Percentiles rank a stretch among this genome's conserved stretches.
Evolutionary conservation across 345 rosid genomes (phyloP).

Genomic region (Moricandia moricandioides): DNA sequence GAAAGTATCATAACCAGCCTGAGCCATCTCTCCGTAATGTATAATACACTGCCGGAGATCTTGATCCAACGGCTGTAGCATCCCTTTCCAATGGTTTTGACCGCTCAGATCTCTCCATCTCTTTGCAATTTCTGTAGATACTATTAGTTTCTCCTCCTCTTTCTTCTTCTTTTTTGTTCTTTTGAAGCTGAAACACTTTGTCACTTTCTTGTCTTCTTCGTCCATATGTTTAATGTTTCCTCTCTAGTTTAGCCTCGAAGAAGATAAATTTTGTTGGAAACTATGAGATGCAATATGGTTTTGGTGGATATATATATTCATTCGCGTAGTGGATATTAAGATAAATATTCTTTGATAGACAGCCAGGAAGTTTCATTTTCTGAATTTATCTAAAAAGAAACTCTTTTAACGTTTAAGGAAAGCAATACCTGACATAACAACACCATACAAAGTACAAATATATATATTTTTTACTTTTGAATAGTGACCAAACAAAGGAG

Average conservation of each 20-base stretch:
- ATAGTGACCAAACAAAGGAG: neutral
- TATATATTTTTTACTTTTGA: neutral
- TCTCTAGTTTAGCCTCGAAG: neutral
- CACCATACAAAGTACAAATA: too few species aligned
- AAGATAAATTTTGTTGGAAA: constrained; percentile 3
- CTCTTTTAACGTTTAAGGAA: constrained; percentile 28
- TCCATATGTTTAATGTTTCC: constrained; percentile 21
- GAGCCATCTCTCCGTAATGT: constrained; percentile 89
- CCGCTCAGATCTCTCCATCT: constrained; percentile 75
- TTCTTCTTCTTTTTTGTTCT: constrained; percentile 30
- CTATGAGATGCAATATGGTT: neutral
- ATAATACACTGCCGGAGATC: constrained; percentile 67
- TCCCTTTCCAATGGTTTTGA: constrained; percentile 51
- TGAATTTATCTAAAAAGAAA: neutral
- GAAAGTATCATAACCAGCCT: constrained; percentile 72
- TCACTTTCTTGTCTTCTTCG: constrained; percentile 29
- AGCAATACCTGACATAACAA: constrained; percentile 7
- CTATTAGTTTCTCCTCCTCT: constrained; percentile 32
- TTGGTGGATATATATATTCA: constrained; percentile 12
- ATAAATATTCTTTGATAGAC: neutral
- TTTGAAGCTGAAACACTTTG: constrained; percentile 30
- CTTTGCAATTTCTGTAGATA: constrained; percentile 34
- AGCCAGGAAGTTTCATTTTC: neutral
- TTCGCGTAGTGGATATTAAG: neutral
- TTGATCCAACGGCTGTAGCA: constrained; percentile 64